These are phyloP conservation scores for Melastoma candidum DNA, from an alignment of 441 rosid species.

Conservation along the genomic window DNA sequence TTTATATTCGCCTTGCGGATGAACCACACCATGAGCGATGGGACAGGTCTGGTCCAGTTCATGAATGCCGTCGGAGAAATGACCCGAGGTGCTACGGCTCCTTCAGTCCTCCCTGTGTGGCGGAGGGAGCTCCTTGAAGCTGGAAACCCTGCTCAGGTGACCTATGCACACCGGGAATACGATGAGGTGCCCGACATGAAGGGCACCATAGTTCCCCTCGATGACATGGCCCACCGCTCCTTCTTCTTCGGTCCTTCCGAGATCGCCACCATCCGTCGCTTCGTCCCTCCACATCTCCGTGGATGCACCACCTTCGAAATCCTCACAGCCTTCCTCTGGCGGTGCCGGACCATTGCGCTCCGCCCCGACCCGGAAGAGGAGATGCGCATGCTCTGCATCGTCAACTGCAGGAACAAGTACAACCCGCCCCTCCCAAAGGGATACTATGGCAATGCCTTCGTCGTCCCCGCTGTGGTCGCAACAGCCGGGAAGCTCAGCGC, in stretches of 20 bases:
- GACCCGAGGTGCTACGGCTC: neutral
- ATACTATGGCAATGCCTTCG: slow-evolving; percentile 12
- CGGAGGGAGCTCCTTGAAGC: slow-evolving; percentile 11
- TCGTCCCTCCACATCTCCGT: neutral
- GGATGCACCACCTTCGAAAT: slow-evolving; percentile 22
- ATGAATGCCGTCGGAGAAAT: slow-evolving; percentile 9
- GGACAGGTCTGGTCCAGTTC: slow-evolving; percentile 6
- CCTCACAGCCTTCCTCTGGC: slow-evolving; percentile 34
- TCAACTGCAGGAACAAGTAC: slow-evolving; percentile 16
- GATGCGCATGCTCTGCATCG: slow-evolving; percentile 19
- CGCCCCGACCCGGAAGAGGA: slow-evolving; percentile 20
- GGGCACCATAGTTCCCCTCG: no score
- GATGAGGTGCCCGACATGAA: no score
- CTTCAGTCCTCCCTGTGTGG: slow-evolving; percentile 10
- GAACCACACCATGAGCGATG: slow-evolving; percentile 14
- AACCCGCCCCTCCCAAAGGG: no score
- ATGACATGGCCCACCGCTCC: no score
- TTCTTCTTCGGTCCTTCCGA: no score
- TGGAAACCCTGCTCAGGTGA: slow-evolving; percentile 4
- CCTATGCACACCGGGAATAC: slow-evolving; percentile 7
- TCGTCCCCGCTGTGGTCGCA: slow-evolving; percentile 7
- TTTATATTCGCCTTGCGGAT: slow-evolving; percentile 8
- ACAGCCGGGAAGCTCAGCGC: slow-evolving; percentile 6
- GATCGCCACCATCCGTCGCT: no score
- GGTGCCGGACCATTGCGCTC: slow-evolving; percentile 28